A percentile compares a stretch with the other conserved stretches of the same genome.
Evolutionary conservation across 1,139 yeast species (phyloP).

Genomic region (Hanseniaspora sp.): DNA sequence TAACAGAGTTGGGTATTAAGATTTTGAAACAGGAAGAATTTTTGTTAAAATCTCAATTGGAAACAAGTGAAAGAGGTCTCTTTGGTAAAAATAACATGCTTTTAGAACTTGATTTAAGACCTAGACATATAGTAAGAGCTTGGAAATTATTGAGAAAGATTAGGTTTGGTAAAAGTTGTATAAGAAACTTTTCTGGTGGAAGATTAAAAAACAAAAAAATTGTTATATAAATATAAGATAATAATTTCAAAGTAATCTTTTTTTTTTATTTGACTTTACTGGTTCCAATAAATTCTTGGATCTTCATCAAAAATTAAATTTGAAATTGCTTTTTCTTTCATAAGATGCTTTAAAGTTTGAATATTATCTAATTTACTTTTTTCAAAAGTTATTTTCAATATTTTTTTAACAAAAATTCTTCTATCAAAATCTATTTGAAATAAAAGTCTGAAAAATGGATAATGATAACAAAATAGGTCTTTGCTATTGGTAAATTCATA

Average conservation of each 20-base stretch:
- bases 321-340: not conserved
- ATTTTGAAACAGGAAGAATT: conserved; percentile 62
- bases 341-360: conserved; percentile 4
- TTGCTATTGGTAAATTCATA: conserved; percentile 2
- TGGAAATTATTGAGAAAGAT: conserved; percentile 2
- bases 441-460: conserved; percentile 9
- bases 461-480: conserved; percentile 12
- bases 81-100: conserved; percentile 9
- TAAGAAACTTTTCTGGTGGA: conserved; percentile 10
- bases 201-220: conserved; percentile 10
- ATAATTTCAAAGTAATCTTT: no score
- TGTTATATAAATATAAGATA: conserved; percentile 1
- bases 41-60: conserved; percentile 29
- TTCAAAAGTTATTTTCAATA: not conserved
- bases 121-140: conserved; percentile 11
- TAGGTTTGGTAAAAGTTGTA: conserved; percentile 10
- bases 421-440: conserved; percentile 1
- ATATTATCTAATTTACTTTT: not conserved
- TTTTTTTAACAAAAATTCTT: not conserved
- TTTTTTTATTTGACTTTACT: not conserved
- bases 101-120: conserved; percentile 13
- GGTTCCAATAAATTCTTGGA: conserved; percentile 10
- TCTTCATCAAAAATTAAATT: conserved; percentile 11
- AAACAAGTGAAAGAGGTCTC: conserved; percentile 16
- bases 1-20: conserved; percentile 82